Evolutionary conservation across 108 stramenopile species (phyloP).

Genomic region (Skeletonema menzelii): DNA sequence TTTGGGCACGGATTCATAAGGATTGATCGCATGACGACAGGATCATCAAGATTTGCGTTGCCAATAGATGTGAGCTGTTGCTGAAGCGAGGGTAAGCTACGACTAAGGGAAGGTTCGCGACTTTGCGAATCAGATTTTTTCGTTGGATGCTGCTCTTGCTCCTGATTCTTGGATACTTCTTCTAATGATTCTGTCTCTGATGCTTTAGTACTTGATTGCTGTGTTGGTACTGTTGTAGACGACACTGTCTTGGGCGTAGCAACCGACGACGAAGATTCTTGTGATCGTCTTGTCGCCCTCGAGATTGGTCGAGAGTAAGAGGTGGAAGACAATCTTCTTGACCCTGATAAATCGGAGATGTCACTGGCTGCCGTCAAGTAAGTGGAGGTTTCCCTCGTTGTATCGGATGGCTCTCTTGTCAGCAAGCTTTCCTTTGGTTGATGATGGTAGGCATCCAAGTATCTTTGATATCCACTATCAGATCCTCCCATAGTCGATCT

Average conservation of each 20-base stretch:
- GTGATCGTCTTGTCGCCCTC: not conserved
- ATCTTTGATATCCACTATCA: not conserved
- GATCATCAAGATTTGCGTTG: constrained; percentile 44
- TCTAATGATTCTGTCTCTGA: not conserved
- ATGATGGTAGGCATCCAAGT: constrained; percentile 1
- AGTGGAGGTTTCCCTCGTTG: not conserved
- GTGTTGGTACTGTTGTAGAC: not conserved
- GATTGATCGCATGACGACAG: constrained; percentile 51
- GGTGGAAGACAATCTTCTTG: not conserved
- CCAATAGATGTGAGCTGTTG: constrained; percentile 27
- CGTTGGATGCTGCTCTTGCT: not conserved
- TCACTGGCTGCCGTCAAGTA: not conserved
- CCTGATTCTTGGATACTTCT: not conserved
- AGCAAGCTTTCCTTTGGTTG: not conserved
- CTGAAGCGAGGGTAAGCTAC: not conserved
- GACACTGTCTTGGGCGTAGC: not conserved
- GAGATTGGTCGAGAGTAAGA: not conserved
- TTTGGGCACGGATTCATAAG: constrained; percentile 72
- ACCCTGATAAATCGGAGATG: not conserved
- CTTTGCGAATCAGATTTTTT: not conserved
- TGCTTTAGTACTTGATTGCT: not conserved
- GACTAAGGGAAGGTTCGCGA: not conserved
- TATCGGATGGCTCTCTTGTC: not conserved
- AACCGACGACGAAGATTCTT: not conserved
- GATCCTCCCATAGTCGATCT: not conserved